Base-by-base conservation (phyloP, 78 protist genomes). In the Capsaspora owczarzaki region DNA sequence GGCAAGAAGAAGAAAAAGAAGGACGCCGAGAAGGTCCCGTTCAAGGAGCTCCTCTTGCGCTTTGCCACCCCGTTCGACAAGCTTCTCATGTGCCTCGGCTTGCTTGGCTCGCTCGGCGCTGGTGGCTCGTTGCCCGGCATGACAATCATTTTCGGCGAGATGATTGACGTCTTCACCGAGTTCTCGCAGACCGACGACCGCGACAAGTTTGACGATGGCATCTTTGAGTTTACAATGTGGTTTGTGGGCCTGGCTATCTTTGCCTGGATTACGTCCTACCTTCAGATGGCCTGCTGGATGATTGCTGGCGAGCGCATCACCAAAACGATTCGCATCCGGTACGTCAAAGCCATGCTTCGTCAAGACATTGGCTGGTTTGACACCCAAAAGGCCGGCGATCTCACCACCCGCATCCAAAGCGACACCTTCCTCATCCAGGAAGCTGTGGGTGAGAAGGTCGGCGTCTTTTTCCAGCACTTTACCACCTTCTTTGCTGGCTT, bases 311-410 rank as follows among this genome's bases (percentile, higher is more conserved):
- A 63, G 72, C 72, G 72, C 2, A 35, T 12, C 2, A 63, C 6
- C 35, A 35, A 25, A 35, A 63, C 69, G 69, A 74, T 74, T 14
- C 79, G 79, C 79, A 51, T 0, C 20, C 27, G 3, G 61, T 74
- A 74, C 44, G 12, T 74, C 42, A 20, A 19, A 10, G 1, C 61
- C 37, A 25, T 74, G 31, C 38, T 74, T n/a, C 79, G 79, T 35
- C 79, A 51, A n/a, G 79, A 74, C 41, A 51, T 74, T n/a, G 79
- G 68, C 68, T 74, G 79, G 79, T 51, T 42, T 31, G 79, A 74
- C 79, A 14, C 0, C 38, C 46, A 47, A 47, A n/a, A 46, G 79
- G 0, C 27, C 61, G 79, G 69, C n/a, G 43, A 16, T 22, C 69
- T 74, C 37, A 49, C 61, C 31, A 23, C 68, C 35, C 69, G 69